Percentiles rank a stretch among this genome's conserved stretches.
phyloP scores from a whole-genome alignment of 306 rosid genomes.

The Rosa multiflora region DNA sequence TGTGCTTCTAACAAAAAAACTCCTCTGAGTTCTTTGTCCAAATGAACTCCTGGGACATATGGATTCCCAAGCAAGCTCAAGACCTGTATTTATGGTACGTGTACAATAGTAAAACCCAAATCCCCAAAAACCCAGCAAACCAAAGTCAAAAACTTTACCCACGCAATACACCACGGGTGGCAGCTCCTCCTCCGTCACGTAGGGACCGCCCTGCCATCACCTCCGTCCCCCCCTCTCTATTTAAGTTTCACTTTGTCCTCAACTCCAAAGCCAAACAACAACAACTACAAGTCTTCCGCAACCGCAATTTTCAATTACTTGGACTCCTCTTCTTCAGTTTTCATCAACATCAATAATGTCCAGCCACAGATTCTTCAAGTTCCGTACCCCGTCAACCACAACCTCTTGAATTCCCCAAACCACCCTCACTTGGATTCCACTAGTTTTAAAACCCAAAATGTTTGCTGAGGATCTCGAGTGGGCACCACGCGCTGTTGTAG shows the following conservation, averaged over 20 bases:
- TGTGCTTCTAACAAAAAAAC: too few relatives aligned
- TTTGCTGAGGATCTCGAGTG: constrained; percentile 44
- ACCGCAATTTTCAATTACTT: background rate
- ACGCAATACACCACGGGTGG: background rate
- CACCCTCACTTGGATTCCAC: background rate
- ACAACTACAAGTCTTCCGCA: background rate
- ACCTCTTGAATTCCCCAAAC: constrained; percentile 29
- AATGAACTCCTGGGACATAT: background rate
- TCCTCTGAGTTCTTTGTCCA: background rate
- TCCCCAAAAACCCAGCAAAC: background rate
- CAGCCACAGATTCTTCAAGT: constrained; percentile 59
- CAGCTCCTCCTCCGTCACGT: background rate
- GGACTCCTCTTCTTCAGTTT: constrained; percentile 1
- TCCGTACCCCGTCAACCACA: constrained; percentile 36
- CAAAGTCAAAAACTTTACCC: background rate
- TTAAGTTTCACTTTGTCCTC: background rate
- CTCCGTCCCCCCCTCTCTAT: background rate
- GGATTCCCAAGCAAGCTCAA: background rate
- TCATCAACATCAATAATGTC: background rate
- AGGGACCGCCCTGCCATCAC: background rate
- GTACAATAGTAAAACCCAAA: background rate
- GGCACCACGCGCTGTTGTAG: constrained; percentile 33
- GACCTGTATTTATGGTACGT: background rate
- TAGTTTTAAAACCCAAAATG: constrained; percentile 32
- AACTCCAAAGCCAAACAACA: background rate